Evolutionary conservation across 176 grass and related monocot species (phyloP).

Genomic region (Carex scoparia): DNA sequence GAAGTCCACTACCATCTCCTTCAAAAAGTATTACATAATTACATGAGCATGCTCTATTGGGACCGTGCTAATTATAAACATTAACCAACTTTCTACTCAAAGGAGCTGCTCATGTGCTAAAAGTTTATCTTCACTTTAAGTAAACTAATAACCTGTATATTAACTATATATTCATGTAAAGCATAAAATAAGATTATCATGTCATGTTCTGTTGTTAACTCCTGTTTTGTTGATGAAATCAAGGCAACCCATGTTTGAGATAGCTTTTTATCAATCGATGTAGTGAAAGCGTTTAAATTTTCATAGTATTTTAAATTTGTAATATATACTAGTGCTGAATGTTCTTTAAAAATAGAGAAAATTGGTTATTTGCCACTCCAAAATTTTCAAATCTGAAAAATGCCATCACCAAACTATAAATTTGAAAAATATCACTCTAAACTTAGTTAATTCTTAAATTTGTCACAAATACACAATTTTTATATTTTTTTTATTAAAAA

Average conservation of each 20-base stretch:
- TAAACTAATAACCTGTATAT: neutral
- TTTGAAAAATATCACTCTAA: too few relatives aligned
- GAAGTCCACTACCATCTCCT: constrained; percentile 3
- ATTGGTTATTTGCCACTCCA: too few relatives aligned
- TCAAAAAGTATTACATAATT: neutral
- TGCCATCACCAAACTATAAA: too few relatives aligned
- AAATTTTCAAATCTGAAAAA: too few relatives aligned
- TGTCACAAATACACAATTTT: too few relatives aligned
- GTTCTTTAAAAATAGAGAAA: too few relatives aligned
- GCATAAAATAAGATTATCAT: neutral
- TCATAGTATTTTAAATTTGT: too few relatives aligned
- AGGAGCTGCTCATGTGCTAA: constrained; percentile 14
- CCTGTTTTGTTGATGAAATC: neutral
- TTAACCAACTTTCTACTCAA: constrained; percentile 25
- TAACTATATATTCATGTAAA: neutral
- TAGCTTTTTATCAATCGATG: too few relatives aligned
- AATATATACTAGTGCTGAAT: too few relatives aligned
- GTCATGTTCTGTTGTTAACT: neutral
- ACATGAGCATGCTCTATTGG: constrained; percentile 8
- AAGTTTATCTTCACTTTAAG: constrained; percentile 13
- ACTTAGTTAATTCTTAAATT: too few relatives aligned
- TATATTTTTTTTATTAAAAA: too few relatives aligned
- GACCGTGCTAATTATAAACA: constrained; percentile 21
- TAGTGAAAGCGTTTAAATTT: too few relatives aligned
- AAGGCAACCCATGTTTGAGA: neutral